Conservation (phyloP, 2,329 filamentous ascomycete genomes). For the Calonectria pseudoturangicola region DNA sequence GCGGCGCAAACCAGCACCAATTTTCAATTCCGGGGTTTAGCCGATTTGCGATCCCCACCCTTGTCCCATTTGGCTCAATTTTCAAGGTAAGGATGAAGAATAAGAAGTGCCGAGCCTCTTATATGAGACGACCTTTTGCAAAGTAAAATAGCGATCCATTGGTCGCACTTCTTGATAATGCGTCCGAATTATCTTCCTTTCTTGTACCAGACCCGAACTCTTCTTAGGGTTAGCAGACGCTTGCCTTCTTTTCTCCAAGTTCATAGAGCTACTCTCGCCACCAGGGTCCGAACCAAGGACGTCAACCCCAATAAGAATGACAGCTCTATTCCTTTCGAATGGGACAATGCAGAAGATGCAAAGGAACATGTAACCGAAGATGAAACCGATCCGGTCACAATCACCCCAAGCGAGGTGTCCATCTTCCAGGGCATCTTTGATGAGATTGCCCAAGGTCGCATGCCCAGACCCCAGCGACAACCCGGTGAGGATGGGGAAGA, state of each 20-base stretch:
- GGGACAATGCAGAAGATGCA: slow-evolving; percentile 65
- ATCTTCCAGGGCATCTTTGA: slow-evolving; percentile 76
- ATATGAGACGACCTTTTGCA: slow-evolving; percentile 12
- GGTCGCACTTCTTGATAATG: slow-evolving; percentile 58
- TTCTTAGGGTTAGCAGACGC: slow-evolving; percentile 56
- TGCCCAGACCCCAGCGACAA: slow-evolving; percentile 56
- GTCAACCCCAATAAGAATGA: slow-evolving; percentile 47
- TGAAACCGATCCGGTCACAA: slow-evolving; percentile 46
- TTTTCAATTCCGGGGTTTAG: slow-evolving; percentile 47
- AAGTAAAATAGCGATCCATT: neutral
- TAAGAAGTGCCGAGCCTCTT: neutral
- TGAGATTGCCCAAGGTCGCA: slow-evolving; percentile 62
- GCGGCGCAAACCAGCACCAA: slow-evolving; percentile 44
- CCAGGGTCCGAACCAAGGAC: slow-evolving; percentile 28
- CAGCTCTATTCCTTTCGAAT: slow-evolving; percentile 72
- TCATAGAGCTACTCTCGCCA: slow-evolving; percentile 49
- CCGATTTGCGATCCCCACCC: slow-evolving; percentile 30
- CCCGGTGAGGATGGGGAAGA: slow-evolving; percentile 27
- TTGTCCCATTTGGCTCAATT: slow-evolving; percentile 41
- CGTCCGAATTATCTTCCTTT: slow-evolving; percentile 76
- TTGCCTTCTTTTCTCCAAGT: slow-evolving; percentile 50
- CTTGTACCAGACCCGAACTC: slow-evolving; percentile 82
- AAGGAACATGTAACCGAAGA: slow-evolving; percentile 32
- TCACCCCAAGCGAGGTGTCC: slow-evolving; percentile 74
- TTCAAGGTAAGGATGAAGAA: slow-evolving; percentile 37